Evolutionary conservation across 1,139 yeast species (phyloP).

Genomic region (Komagataea norvegica): DNA sequence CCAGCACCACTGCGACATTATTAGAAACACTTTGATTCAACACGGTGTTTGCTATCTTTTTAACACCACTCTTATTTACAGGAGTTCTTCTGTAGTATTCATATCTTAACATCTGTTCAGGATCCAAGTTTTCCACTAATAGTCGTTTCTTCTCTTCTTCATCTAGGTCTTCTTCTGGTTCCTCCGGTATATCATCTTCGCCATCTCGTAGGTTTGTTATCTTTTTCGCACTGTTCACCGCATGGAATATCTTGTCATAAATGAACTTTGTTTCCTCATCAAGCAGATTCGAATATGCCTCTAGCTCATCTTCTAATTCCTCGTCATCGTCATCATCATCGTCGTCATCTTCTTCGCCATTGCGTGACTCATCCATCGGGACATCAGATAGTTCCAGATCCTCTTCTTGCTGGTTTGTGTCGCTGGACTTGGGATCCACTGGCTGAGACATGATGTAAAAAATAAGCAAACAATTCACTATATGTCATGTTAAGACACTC

Average conservation of each 20-base stretch:
- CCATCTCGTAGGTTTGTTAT: conserved; percentile 13
- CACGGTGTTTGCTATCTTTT: conserved; percentile 73
- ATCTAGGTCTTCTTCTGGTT: conserved; percentile 32
- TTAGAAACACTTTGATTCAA: conserved; percentile 81
- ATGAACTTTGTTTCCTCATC: conserved; percentile 20
- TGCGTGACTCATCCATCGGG: conserved; percentile 22
- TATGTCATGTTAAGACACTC: no score
- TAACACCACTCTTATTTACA: conserved; percentile 72
- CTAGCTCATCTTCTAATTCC: conserved; percentile 20
- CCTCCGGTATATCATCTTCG: conserved; percentile 18
- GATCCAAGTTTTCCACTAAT: conserved; percentile 66
- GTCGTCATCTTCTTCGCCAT: conserved; percentile 11
- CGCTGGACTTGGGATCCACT: no score
- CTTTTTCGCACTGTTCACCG: conserved; percentile 15
- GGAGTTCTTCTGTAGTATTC: conserved; percentile 85
- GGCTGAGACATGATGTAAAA: no score
- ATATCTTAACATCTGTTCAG: conserved; percentile 83
- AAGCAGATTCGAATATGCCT: conserved; percentile 9
- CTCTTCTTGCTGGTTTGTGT: conserved; percentile 11
- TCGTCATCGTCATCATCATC: conserved; percentile 19
- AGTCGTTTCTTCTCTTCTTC: conserved; percentile 57
- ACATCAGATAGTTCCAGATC: conserved; percentile 26
- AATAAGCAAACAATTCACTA: background rate
- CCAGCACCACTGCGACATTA: conserved; percentile 74
- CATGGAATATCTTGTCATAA: conserved; percentile 15